Evolutionary conservation across 306 rosid species (phyloP).

Genomic region (Glycine tomentella): DNA sequence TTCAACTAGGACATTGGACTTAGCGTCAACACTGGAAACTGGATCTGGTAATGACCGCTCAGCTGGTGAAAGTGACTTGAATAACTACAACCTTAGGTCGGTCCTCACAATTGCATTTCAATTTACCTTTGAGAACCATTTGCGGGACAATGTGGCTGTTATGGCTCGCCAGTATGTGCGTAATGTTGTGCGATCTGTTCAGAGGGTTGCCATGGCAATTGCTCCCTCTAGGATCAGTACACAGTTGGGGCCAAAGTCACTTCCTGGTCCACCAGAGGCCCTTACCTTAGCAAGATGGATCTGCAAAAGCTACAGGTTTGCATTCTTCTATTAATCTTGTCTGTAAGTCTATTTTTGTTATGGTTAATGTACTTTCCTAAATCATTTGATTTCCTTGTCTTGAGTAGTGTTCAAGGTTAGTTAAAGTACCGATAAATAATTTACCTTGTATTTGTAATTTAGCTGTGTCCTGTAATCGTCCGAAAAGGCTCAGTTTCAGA

Average conservation of each 20-base stretch:
- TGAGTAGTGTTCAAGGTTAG: too few relatives aligned
- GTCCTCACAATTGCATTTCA: constrained; percentile 94
- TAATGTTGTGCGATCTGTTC: constrained; percentile 84
- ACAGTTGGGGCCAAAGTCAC: constrained; percentile 69
- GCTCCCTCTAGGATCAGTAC: constrained; percentile 76
- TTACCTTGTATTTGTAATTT: too few relatives aligned
- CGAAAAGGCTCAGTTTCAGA: background rate
- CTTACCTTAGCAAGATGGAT: constrained; percentile 90
- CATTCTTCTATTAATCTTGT: background rate
- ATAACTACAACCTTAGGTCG: constrained; percentile 70
- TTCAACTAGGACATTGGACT: constrained; percentile 74
- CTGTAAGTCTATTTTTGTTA: background rate
- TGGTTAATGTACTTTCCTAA: too few relatives aligned
- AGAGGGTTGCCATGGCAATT: constrained; percentile 97
- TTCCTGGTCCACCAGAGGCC: constrained; percentile 87
- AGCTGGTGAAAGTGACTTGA: constrained; percentile 62
- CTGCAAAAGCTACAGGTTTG: constrained; percentile 76
- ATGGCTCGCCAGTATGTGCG: constrained; percentile 99
- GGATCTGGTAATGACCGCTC: constrained; percentile 67
- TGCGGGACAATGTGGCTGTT: constrained; percentile 83
- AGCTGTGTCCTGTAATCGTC: constrained; percentile 1
- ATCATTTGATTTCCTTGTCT: background rate
- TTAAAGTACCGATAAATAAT: too few relatives aligned
- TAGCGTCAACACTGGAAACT: constrained; percentile 85
- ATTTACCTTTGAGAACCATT: constrained; percentile 81